Base-by-base conservation (phyloP, 805 yeast species). In the Barnettozyma populi region DNA sequence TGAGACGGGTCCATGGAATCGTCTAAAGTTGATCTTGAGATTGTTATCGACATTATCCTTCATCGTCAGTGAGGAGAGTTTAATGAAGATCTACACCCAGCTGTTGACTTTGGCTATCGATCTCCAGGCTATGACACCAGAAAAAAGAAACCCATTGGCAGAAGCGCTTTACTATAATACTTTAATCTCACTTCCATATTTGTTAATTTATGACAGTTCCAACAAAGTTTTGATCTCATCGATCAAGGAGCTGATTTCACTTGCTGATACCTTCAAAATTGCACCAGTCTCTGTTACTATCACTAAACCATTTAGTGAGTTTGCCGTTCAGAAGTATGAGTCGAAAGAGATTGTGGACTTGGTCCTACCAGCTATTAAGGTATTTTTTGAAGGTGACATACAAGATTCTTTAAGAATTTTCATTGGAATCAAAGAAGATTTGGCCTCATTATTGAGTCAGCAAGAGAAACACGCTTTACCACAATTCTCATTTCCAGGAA, bases 21-120 rank as follows among this genome's bases (percentile, higher is more conserved):
- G 79, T 53, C 62, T 87, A 52, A 90, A 92, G 65, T 71, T 86
- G 11, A 66, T 82, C 14, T 58, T 88, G 50, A 79, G 96, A 58
- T 81, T 90, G 53, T 68, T 88, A 53, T 80, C 89, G 0, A 64
- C 83, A 3, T 67, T 90, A 52, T 63, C 81, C 1, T 85, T 89
- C 3, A 76, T 89, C 29, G 65, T 88, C 43, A 64, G 67, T 5
- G 79, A 75, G 23, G 75, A 75, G 32, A 78, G 74, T 25, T 54
- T 78, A 5, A 49, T 67, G n/a, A 69, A 66, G 32, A 63, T 86
- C 5, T 75, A 80, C 56, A 70, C 66, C 44, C 79, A 76, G 50
- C 70, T 88, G 23, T 65, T 87, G 49, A 66, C 69, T 5, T 58
- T 76, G 32, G 78, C 90, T 1, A 70, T 80, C 37, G 80, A 75